Evolutionary conservation across 2,329 filamentous ascomycete genomes (phyloP).

Genomic region (Xylaria sp.): DNA sequence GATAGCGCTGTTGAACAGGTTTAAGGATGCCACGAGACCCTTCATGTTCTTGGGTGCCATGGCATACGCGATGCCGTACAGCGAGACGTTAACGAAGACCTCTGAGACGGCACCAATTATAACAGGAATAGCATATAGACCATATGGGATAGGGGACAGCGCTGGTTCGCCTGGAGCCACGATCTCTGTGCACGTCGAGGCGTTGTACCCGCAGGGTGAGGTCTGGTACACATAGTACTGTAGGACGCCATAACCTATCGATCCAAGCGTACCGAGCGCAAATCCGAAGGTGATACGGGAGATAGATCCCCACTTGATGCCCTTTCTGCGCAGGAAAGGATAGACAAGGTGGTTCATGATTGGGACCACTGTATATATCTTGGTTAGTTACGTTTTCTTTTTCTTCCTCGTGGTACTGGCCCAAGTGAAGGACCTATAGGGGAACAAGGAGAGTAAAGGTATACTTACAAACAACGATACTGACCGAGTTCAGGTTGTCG

Average conservation of each 20-base stretch:
- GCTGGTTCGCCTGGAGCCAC: conserved; percentile 41
- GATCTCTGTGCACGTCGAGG: conserved; percentile 47
- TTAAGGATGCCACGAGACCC: conserved; percentile 76
- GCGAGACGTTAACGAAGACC: conserved; percentile 66
- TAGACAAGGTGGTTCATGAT: conserved; percentile 57
- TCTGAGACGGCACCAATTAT: conserved; percentile 64
- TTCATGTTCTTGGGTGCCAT: conserved; percentile 85
- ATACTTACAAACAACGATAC: conserved; percentile 52
- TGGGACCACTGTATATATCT: conserved; percentile 48
- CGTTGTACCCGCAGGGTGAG: conserved; percentile 47
- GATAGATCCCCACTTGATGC: conserved; percentile 57
- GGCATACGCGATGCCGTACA: conserved; percentile 80
- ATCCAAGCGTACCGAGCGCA: conserved; percentile 55
- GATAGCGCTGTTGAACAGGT: conserved; percentile 77
- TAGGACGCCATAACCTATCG: conserved; percentile 46
- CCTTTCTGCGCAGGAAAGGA: conserved; percentile 51
- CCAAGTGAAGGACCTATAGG: neutral
- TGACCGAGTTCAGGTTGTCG: conserved; percentile 57
- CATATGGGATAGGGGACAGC: conserved; percentile 45
- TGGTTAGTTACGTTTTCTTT: conserved; percentile 29
- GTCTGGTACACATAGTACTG: conserved; percentile 49
- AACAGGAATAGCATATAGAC: conserved; percentile 56
- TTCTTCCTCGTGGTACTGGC: neutral
- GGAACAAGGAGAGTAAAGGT: neutral
- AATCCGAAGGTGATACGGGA: conserved; percentile 59